These are phyloP conservation scores for Meyerozyma carpophila DNA, from an alignment of 1,139 yeast species.

Conservation along the genomic window DNA sequence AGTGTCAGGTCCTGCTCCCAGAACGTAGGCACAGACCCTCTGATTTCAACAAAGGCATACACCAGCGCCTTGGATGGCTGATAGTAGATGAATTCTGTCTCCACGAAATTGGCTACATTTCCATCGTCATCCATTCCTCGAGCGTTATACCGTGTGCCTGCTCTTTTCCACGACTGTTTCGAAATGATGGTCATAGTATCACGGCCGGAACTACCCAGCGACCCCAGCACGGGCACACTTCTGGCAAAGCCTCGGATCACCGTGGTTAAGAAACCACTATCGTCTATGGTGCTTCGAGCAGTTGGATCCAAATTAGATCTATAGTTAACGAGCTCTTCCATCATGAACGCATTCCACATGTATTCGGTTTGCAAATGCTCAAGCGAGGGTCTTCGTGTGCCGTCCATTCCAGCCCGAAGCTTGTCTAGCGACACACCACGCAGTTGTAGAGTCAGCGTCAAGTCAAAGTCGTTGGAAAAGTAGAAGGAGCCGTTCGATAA, in stretches of 20 bases:
- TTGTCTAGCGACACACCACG: constrained; percentile 45
- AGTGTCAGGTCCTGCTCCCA: constrained; percentile 96
- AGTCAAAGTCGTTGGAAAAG: constrained; percentile 86
- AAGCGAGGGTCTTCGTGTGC: constrained; percentile 9
- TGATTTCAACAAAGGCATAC: constrained; percentile 76
- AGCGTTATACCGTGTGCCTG: constrained; percentile 92
- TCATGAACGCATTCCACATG: constrained; percentile 96
- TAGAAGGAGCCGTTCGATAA: constrained; percentile 86
- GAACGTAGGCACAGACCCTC: constrained; percentile 94
- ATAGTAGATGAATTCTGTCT: constrained; percentile 69
- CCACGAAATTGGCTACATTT: constrained; percentile 93
- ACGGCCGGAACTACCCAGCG: constrained; percentile 14
- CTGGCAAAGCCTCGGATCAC: constrained; percentile 95
- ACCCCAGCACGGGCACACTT: constrained; percentile 53
- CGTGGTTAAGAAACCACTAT: constrained; percentile 77
- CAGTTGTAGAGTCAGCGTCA: constrained; percentile 76
- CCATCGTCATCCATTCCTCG: constrained; percentile 96
- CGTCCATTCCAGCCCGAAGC: constrained; percentile 22
- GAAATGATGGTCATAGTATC: constrained; percentile 79
- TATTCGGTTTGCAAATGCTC: constrained; percentile 73
- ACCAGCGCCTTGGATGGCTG: constrained; percentile 35
- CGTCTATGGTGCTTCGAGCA: constrained; percentile 58
- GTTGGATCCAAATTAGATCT: constrained; percentile 62
- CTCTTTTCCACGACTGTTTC: constrained; percentile 91
- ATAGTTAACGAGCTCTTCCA: constrained; percentile 74